Percentiles rank a stretch among this genome's conserved stretches.
phyloP scores from a whole-genome alignment of 305 asterid genomes.

The Ilex paraguariensis region DNA sequence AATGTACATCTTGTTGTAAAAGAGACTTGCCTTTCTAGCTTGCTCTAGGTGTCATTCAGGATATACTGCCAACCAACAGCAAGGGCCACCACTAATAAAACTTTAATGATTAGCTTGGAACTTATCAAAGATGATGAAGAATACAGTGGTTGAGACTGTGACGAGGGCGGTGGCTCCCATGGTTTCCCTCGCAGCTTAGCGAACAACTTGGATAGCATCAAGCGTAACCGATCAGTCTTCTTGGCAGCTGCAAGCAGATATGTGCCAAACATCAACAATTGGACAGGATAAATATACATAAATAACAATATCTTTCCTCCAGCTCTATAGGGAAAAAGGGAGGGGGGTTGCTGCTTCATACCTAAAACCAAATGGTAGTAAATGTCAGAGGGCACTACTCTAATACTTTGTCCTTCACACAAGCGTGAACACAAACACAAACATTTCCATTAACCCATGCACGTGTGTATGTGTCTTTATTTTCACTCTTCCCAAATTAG shows the following conservation, averaged over 20 bases:
- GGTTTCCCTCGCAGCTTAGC: slow-evolving; percentile 62
- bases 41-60: slow-evolving; percentile 35
- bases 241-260: slow-evolving; percentile 37
- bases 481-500: no score
- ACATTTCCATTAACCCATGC: no score
- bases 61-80: slow-evolving; percentile 78
- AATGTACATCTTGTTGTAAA: no score
- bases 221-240: slow-evolving; percentile 42
- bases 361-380: no score
- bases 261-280: neutral
- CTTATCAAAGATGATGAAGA: slow-evolving; percentile 32
- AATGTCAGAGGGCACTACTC: no score
- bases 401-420: no score
- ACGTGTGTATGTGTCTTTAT: no score
- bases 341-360: no score
- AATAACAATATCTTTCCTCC: neutral
- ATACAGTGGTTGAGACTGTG: slow-evolving; percentile 6
- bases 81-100: slow-evolving; percentile 48
- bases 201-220: slow-evolving; percentile 47
- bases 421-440: no score
- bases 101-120: slow-evolving; percentile 58
- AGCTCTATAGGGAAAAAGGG: no score
- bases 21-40: slow-evolving; percentile 10
- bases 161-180: slow-evolving; percentile 33
- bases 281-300: no score